Conservation (phyloP, 1,139 yeast genomes). For the Protomyces inundatus region DNA sequence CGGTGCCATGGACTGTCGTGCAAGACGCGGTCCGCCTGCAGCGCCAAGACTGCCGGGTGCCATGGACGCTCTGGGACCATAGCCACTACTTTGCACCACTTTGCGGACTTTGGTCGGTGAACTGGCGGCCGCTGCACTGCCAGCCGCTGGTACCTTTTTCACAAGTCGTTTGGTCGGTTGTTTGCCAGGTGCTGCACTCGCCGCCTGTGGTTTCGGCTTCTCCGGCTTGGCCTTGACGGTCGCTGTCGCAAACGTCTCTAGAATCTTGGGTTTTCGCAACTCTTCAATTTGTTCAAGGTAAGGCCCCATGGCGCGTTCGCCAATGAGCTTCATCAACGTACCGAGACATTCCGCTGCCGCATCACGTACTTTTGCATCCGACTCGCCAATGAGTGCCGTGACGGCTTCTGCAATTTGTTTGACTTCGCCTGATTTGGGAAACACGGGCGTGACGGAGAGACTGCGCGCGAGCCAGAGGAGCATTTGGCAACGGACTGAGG, state of each 20-base stretch:
- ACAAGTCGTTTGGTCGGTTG: neutral
- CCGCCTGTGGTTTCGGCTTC: conserved; percentile 32
- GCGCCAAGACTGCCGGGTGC: conserved; percentile 1
- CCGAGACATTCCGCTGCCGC: conserved; percentile 78
- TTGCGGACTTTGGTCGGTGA: conserved; percentile 14
- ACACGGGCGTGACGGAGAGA: conserved; percentile 47
- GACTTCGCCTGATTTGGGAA: conserved; percentile 53
- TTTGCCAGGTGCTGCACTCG: conserved; percentile 19
- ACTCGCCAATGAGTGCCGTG: conserved; percentile 64
- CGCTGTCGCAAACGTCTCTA: conserved; percentile 54
- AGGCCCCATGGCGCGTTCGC: conserved; percentile 60
- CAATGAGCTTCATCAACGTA: conserved; percentile 72
- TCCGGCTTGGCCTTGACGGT: conserved; percentile 47
- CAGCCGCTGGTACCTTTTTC: conserved; percentile 8
- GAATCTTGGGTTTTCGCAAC: conserved; percentile 58
- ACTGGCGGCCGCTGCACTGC: neutral
- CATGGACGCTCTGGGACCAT: conserved; percentile 18
- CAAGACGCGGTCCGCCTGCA: neutral
- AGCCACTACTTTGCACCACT: conserved; percentile 11
- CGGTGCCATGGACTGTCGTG: conserved; percentile 7
- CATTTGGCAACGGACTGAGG: conserved; percentile 71
- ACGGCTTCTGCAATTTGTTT: conserved; percentile 54
- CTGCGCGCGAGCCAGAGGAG: conserved; percentile 63
- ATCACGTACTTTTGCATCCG: conserved; percentile 79
- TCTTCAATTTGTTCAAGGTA: conserved; percentile 69